phyloP scores from a whole-genome alignment of 495 filamentous ascomycete genomes.

The Daldinia decipiens region DNA sequence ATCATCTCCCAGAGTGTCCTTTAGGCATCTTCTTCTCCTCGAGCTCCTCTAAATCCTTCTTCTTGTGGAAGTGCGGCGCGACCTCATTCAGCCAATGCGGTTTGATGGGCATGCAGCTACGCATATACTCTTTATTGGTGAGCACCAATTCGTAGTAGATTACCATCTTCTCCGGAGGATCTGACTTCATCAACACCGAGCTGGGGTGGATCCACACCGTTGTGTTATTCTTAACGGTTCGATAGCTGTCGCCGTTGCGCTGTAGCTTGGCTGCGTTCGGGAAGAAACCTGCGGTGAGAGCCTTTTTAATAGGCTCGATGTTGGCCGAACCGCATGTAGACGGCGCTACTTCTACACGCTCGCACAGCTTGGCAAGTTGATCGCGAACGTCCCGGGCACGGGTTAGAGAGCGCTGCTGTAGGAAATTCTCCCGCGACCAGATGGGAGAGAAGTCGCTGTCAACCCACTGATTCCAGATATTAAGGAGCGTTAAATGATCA shows the following conservation, averaged over 20 bases:
- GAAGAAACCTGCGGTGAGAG: slow-evolving; percentile 93
- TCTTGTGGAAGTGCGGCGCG: slow-evolving; percentile 95
- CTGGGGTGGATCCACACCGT: slow-evolving; percentile 92
- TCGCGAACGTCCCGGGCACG: slow-evolving; percentile 93
- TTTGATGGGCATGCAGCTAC: slow-evolving; percentile 85
- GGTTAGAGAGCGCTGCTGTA: slow-evolving; percentile 86
- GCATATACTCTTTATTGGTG: slow-evolving; percentile 94
- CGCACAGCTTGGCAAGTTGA: slow-evolving; percentile 93
- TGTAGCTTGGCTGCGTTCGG: slow-evolving; percentile 90
- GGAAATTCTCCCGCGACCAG: slow-evolving; percentile 93
- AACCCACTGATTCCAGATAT: slow-evolving; percentile 97
- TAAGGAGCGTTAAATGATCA: slow-evolving; percentile 90
- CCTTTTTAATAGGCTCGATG: slow-evolving; percentile 80
- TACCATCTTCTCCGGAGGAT: slow-evolving; percentile 81
- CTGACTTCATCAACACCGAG: slow-evolving; percentile 79
- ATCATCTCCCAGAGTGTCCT: slow-evolving; percentile 11
- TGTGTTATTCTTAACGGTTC: slow-evolving; percentile 93
- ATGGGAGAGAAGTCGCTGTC: slow-evolving; percentile 89
- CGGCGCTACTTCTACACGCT: slow-evolving; percentile 81
- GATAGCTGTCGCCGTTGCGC: slow-evolving; percentile 85
- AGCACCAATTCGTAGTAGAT: slow-evolving; percentile 93
- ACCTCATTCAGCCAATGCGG: slow-evolving; percentile 89
- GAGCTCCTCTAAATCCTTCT: slow-evolving; percentile 85
- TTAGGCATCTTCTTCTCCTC: slow-evolving; percentile 80
- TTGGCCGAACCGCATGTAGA: slow-evolving; percentile 76